Evolutionary conservation across 495 filamentous ascomycete species (phyloP).

Genomic region (Tricharina praecox): DNA sequence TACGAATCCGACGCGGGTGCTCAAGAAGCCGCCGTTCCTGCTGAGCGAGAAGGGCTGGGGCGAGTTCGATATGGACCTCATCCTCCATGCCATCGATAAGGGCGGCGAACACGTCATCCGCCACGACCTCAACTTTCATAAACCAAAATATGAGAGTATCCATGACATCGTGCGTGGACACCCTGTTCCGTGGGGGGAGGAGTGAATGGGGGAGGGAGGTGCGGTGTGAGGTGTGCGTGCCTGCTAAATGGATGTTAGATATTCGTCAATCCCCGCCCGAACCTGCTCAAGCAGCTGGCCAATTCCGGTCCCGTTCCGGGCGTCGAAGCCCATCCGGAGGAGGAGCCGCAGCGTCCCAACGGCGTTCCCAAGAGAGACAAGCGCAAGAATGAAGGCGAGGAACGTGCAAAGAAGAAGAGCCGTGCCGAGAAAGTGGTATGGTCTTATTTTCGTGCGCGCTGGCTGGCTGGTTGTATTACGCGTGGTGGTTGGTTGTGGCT

Average conservation of each 20-base stretch:
- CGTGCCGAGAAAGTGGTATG: slow-evolving; percentile 48
- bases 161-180: slow-evolving; percentile 50
- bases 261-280: slow-evolving; percentile 84
- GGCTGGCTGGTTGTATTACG: too few relatives aligned
- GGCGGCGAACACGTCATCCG: slow-evolving; percentile 59
- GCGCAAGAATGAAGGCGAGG: slow-evolving; percentile 42
- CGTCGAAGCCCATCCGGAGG: slow-evolving; percentile 37
- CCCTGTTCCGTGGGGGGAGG: background rate
- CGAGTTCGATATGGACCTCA: slow-evolving; percentile 91
- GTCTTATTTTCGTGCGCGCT: background rate
- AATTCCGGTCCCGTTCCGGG: slow-evolving; percentile 72
- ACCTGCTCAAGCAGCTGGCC: slow-evolving; percentile 52
- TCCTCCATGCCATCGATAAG: slow-evolving; percentile 64
- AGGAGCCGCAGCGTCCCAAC: too few relatives aligned
- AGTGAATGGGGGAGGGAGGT: too few relatives aligned
- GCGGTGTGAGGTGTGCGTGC: too few relatives aligned
- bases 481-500: too few relatives aligned
- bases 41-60: slow-evolving; percentile 95
- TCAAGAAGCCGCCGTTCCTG: slow-evolving; percentile 70
- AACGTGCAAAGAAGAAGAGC: slow-evolving; percentile 60
- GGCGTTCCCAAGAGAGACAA: slow-evolving; percentile 33
- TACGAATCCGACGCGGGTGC: slow-evolving; percentile 59
- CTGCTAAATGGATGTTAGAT: slow-evolving; percentile 39
- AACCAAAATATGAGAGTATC: slow-evolving; percentile 62
- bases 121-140: slow-evolving; percentile 87